A percentile compares a stretch with the other conserved stretches of the same genome.
These are phyloP conservation scores for Pythium folliculosum DNA, from an alignment of 352 stramenopile genomes.

Conservation along the genomic window DNA sequence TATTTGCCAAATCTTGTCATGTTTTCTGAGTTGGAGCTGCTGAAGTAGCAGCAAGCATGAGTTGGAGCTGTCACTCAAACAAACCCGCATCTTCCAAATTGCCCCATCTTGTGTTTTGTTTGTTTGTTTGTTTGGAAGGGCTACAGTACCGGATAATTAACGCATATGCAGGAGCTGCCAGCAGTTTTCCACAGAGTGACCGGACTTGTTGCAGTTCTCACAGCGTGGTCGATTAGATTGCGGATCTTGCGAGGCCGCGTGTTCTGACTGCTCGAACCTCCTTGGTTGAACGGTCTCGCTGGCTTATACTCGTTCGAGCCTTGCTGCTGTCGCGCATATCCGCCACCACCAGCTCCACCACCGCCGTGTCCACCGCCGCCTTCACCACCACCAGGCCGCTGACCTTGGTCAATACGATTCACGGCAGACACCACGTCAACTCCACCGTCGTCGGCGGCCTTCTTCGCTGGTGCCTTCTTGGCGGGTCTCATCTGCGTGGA, in stretches of 20 bases:
- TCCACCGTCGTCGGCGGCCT: background rate
- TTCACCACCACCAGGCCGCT: background rate
- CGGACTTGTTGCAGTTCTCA: background rate
- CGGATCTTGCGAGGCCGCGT: background rate
- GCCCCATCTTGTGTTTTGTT: too few species aligned
- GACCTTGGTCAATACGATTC: background rate
- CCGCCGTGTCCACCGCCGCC: background rate
- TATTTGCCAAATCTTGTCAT: too few species aligned
- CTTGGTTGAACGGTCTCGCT: background rate
- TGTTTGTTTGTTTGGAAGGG: too few species aligned
- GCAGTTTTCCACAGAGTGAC: background rate
- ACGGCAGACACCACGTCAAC: background rate
- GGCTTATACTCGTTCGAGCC: background rate
- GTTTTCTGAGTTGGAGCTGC: too few species aligned
- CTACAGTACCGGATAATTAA: too few species aligned
- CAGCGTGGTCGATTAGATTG: background rate
- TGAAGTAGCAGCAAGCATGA: too few species aligned
- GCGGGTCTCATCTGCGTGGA: slow-evolving; percentile 5
- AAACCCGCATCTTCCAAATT: too few species aligned
- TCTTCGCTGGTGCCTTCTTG: slow-evolving; percentile 12
- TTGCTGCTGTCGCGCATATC: background rate
- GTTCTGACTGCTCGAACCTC: background rate
- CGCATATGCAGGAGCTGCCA: background rate
- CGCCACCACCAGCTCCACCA: background rate
- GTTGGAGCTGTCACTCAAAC: too few species aligned